Evolutionary conservation across 495 filamentous ascomycete genomes (phyloP), one percentile per base, ranked within the genome.

Genomic region (Acidiella bohemica): DNA sequence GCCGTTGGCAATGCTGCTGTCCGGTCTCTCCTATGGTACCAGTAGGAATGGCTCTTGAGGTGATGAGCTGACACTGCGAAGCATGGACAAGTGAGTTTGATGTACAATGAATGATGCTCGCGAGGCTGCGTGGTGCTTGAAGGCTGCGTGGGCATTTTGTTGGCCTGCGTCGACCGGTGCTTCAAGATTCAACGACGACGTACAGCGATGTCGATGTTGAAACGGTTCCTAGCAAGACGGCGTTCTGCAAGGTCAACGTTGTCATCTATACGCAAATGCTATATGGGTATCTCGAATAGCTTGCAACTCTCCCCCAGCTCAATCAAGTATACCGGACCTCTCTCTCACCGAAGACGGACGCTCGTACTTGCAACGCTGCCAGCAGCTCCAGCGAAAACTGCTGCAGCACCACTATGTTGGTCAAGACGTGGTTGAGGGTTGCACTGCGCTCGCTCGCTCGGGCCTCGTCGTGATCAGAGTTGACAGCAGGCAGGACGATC

Each of bases 351-450:
- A 95, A 93, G 27, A 96, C 52, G 35, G 78, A 81, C 2, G 84
- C 83, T 37, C 90, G 67, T 9, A 86, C 79, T 53, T 96, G 84
- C 37, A 93, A 71, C 52, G 93, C 59, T 7, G 87, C 88, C 2
- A 84, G 78, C 25, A 96, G 56, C 61, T 97, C 90, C 30, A 96
- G 64, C 5, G 94, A 59, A 57, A 97, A 97, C 47, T 92, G 83
- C 51, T 82, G 79, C 47, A 81, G 61, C 37, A 84, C 65, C 32
- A 81, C 70, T 16, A 74, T 69, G 51, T 84, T 84, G 5, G 90
- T 95, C 38, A 97, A 63, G 2, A 96, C 70, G 57, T 96, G 85
- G 36, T 81, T 82, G 4, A 97, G 69, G 12, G 76, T 87, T 28
- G 55, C 42, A 19, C 41, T 55, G 19, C 27, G 47, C 21, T 50